Percentiles rank a stretch among this genome's conserved stretches.
phyloP scores from a whole-genome alignment of 1,284 basidiomycete species.

The Polyporus tsugae region DNA sequence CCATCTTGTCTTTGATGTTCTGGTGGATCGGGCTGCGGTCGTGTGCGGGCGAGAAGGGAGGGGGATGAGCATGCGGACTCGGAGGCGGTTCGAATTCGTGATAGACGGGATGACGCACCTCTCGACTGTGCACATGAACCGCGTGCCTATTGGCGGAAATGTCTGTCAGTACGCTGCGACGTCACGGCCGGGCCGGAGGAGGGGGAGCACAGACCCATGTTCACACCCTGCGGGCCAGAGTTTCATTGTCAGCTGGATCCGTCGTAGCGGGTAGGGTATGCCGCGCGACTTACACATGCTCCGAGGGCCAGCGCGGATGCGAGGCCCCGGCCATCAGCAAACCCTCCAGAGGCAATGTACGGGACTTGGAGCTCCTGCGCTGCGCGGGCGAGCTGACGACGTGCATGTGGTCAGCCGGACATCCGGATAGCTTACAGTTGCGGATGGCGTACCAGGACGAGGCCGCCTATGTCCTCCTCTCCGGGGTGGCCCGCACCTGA shows the following conservation, averaged over 20 bases:
- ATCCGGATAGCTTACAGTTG: conserved; percentile 10
- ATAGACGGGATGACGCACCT: conserved; percentile 50
- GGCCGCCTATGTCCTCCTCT: conserved; percentile 92
- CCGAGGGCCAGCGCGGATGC: conserved; percentile 87
- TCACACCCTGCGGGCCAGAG: conserved; percentile 65
- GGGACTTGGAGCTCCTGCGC: conserved; percentile 87
- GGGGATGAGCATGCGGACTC: background rate
- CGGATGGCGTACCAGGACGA: conserved; percentile 74
- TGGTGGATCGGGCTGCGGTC: conserved; percentile 80
- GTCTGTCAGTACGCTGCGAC: conserved; percentile 13
- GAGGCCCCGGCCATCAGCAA: conserved; percentile 85
- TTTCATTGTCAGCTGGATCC: conserved; percentile 29
- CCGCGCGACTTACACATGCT: conserved; percentile 65
- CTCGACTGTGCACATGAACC: conserved; percentile 87
- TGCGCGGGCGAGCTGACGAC: conserved; percentile 80
- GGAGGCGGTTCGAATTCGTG: background rate
- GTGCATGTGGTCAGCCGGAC: conserved; percentile 1
- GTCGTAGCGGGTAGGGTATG: conserved; percentile 12
- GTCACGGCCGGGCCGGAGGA: background rate
- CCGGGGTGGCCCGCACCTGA: conserved; percentile 93
- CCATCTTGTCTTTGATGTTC: conserved; percentile 91
- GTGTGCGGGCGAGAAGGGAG: background rate
- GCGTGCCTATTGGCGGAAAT: conserved; percentile 61
- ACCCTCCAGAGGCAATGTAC: conserved; percentile 90
- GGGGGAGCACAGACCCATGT: conserved; percentile 69